Evolutionary conservation across 768 basidiomycete genomes (phyloP), one percentile per base, ranked within the genome.

Genomic region (Rhizopogon roseolus): DNA sequence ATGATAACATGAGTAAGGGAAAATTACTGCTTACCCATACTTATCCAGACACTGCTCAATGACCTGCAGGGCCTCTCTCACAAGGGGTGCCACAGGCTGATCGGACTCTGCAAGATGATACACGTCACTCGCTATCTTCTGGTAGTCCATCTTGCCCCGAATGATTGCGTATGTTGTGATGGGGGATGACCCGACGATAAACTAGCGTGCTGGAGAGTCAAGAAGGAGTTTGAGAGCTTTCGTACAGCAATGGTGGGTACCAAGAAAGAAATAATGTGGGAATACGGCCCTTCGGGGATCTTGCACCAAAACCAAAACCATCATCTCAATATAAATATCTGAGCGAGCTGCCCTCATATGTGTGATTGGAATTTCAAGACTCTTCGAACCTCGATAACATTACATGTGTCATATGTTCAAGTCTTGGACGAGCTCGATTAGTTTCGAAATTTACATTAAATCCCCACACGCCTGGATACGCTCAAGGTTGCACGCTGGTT

Each of bases 61-160:
- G 49, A 96, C 90, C 14, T 80, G 73, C 56, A 95, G 67, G 0
- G 96, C 94, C 66, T 94, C 85, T 64, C 80, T 84, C 41, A 97
- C 84, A 54, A 79, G 70, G 13, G 71, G 69, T 3, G 81, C 78
- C 25, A 91, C 74, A 3, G 80, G 73, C 45, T 85, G 77, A 5
- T 69, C 57, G 16, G 82, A 81, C 25, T 67, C 64, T 36, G 86
- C 85, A 38, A 90, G 74, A 5, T 64, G 68, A 64, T 87, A 90
- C 9, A 89, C 81, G n/a, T 82, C 70, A 29, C 73, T 61, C 13
- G 84, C 77, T 48, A 86, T 76, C 45, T 71, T 66, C 53, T 70
- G 75, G 67, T 68, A 76, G 66, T 86, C 77, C 73, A 84, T 80
- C 48, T 39, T 4, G 7, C 45, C 22, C 59, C 52, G 64, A 56